Conservation (phyloP, 345 rosid genomes). For the Mercurialis annua region DNA sequence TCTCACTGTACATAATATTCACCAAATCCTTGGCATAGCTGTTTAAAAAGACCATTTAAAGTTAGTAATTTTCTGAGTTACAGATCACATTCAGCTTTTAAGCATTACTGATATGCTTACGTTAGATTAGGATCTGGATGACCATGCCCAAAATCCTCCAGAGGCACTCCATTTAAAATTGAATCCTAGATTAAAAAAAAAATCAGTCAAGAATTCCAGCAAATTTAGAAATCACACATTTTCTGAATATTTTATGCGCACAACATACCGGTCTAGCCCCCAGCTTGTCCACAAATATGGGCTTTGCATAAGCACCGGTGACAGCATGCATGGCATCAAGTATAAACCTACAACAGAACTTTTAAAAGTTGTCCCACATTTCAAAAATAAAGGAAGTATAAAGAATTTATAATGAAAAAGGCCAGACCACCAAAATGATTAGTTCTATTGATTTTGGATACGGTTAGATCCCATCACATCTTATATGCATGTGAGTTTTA, state of each 20-base stretch:
- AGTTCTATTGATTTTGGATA: too few relatives aligned
- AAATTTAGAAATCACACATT: conserved; percentile 13
- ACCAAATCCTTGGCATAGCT: conserved; percentile 97
- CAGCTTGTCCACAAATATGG: conserved; percentile 82
- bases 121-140: conserved; percentile 98
- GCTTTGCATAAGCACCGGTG: conserved; percentile 92
- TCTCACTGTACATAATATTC: conserved; percentile 61
- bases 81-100: conserved; percentile 10
- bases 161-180: conserved; percentile 76
- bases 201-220: conserved; percentile 21
- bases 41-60: conserved; percentile 28
- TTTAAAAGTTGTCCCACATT: too few relatives aligned
- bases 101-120: conserved; percentile 37
- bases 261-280: conserved; percentile 60
- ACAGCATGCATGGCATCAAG: conserved; percentile 99
- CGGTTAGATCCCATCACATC: too few relatives aligned
- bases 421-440: too few relatives aligned
- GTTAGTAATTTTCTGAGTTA: conserved; percentile 8
- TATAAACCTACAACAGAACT: conserved; percentile 49
- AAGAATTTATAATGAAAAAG: too few relatives aligned
- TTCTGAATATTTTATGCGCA: conserved; percentile 16
- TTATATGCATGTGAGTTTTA: too few relatives aligned
- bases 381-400: too few relatives aligned
- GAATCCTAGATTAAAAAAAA: conserved; percentile 57
- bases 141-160: conserved; percentile 94